Percentiles rank a stretch among this genome's conserved stretches.
Conservation (phyloP, 108 stramenopile genomes). For the Conticribra weissflogii region DNA sequence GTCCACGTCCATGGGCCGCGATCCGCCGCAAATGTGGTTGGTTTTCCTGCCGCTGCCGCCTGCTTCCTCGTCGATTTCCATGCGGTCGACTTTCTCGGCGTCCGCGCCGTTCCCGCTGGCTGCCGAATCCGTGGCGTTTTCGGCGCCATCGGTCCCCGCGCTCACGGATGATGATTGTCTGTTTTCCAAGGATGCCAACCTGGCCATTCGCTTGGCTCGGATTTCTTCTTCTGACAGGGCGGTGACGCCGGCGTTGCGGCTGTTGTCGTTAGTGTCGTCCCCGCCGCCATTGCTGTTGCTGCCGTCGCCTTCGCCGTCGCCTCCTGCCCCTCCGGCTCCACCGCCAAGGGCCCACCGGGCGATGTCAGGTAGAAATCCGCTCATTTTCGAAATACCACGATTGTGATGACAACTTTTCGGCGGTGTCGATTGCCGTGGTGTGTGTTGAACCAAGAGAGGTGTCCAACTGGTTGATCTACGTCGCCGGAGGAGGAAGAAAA, state of each 20-base stretch:
- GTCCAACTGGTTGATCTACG: too few species aligned
- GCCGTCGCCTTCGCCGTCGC: conserved; percentile 28
- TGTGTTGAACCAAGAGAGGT: too few species aligned
- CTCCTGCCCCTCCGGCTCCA: conserved; percentile 36
- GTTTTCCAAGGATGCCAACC: conserved; percentile 57
- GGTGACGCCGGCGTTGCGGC: conserved; percentile 21
- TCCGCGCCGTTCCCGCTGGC: background rate
- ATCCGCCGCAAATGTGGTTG: background rate
- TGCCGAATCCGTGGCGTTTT: background rate
- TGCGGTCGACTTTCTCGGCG: conserved; percentile 30
- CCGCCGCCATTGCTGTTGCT: conserved; percentile 13
- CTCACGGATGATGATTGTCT: background rate
- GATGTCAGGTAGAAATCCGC: conserved; percentile 73
- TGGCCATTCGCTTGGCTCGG: conserved; percentile 77
- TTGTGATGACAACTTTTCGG: too few species aligned
- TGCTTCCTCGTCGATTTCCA: conserved; percentile 51
- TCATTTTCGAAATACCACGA: too few species aligned
- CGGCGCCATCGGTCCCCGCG: background rate
- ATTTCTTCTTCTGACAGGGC: conserved; percentile 73
- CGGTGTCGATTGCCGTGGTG: too few species aligned
- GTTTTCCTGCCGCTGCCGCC: background rate
- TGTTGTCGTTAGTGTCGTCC: conserved; percentile 12
- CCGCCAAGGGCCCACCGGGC: conserved; percentile 84
- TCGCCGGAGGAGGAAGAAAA: too few species aligned
- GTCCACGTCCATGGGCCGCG: conserved; percentile 3